phyloP scores from a whole-genome alignment of 2,329 filamentous ascomycete species.

The Talaromyces atroroseus region DNA sequence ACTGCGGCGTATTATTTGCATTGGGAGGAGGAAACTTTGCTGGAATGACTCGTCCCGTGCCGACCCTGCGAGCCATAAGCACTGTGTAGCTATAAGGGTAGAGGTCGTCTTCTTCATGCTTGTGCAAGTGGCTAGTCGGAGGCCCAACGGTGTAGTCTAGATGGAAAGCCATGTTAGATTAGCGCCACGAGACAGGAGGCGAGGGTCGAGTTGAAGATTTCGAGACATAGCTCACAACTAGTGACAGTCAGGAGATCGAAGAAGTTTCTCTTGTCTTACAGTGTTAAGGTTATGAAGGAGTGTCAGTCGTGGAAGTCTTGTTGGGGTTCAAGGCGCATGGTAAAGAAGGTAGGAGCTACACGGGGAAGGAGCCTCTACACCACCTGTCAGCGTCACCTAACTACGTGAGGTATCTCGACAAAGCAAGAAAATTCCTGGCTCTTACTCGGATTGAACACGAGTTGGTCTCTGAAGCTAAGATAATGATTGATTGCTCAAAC shows the following conservation, averaged over 20 bases:
- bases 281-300: too few species aligned
- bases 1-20: neutral
- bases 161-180: neutral
- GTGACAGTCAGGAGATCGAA: too few species aligned
- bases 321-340: too few species aligned
- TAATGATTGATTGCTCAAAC: neutral
- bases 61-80: slow-evolving; percentile 14
- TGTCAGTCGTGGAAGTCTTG: too few species aligned
- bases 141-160: neutral
- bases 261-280: too few species aligned
- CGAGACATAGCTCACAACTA: too few species aligned
- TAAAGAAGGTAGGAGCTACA: neutral
- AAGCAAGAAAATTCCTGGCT: neutral
- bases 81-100: neutral
- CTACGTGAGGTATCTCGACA: neutral
- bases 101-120: neutral
- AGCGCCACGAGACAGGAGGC: neutral
- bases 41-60: slow-evolving; percentile 30
- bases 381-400: neutral
- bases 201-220: neutral
- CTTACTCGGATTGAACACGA: neutral
- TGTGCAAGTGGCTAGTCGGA: neutral
- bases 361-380: neutral
- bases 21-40: slow-evolving; percentile 26
- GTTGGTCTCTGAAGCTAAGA: neutral